These are phyloP conservation scores for Diplodia intermedia DNA, from an alignment of 2,329 filamentous ascomycete genomes.

Conservation along the genomic window DNA sequence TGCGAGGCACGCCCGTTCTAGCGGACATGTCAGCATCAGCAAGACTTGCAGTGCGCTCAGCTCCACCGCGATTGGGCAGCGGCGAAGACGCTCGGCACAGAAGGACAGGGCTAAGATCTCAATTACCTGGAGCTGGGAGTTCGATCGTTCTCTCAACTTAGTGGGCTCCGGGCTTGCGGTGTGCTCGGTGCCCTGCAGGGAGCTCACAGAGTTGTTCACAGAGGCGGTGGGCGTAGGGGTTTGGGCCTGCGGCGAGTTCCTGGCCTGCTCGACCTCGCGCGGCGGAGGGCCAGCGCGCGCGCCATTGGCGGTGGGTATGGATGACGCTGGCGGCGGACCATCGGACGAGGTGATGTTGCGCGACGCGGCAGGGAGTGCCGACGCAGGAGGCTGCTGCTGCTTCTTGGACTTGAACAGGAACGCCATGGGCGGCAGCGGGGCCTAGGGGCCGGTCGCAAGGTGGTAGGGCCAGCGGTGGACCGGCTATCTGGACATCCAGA, in stretches of 20 bases:
- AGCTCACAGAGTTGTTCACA: constrained; percentile 69
- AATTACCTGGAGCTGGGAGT: constrained; percentile 63
- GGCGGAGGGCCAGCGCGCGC: constrained; percentile 35
- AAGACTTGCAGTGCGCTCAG: background rate
- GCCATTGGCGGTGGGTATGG: constrained; percentile 57
- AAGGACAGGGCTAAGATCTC: constrained; percentile 16
- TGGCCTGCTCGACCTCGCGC: constrained; percentile 42
- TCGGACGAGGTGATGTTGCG: constrained; percentile 65
- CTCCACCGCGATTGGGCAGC: constrained; percentile 17
- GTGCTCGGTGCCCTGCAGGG: constrained; percentile 63
- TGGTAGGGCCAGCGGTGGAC: constrained; percentile 28
- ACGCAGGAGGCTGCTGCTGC: constrained; percentile 47
- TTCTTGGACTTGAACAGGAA: constrained; percentile 60
- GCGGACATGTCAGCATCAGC: constrained; percentile 30
- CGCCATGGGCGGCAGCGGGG: constrained; percentile 50
- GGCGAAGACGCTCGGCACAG: constrained; percentile 7
- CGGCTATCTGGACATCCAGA: constrained; percentile 31
- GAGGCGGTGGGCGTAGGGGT: constrained; percentile 80
- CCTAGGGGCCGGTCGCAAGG: constrained; percentile 24
- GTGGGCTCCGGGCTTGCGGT: constrained; percentile 71
- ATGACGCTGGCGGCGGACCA: constrained; percentile 52
- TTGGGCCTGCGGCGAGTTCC: constrained; percentile 48
- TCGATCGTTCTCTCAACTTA: constrained; percentile 63
- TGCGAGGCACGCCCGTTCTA: constrained; percentile 30
- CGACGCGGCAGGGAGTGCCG: constrained; percentile 60